Conservation (phyloP, 345 rosid genomes). For the Streptanthus diversifolius region DNA sequence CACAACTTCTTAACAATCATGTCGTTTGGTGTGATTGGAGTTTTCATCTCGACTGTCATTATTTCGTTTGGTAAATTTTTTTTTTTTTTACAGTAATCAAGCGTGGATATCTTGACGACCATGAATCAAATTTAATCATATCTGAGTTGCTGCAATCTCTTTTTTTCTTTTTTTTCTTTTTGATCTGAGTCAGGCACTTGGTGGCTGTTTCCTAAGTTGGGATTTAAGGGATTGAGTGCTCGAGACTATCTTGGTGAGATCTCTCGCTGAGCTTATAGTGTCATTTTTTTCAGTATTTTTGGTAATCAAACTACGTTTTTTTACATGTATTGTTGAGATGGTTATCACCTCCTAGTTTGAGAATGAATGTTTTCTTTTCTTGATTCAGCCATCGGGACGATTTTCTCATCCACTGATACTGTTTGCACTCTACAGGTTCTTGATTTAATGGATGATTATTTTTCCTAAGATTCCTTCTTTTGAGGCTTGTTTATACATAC, state of each 20-base stretch:
- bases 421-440: conserved; percentile 91
- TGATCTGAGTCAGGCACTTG: conserved; percentile 57
- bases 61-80: conserved; percentile 55
- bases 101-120: not conserved
- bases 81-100: not conserved
- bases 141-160: not conserved
- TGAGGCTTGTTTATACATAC: not conserved
- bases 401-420: conserved; percentile 88
- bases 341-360: not conserved
- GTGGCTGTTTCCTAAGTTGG: conserved; percentile 70
- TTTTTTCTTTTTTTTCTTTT: conserved; percentile 9
- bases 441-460: not conserved
- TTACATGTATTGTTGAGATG: not conserved
- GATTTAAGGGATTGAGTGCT: conserved; percentile 51
- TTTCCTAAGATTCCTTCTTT: not conserved
- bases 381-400: conserved; percentile 77
- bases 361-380: conserved; percentile 16
- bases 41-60: conserved; percentile 60
- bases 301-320: not conserved
- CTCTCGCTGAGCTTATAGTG: not conserved
- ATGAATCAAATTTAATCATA: not conserved
- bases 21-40: conserved; percentile 77
- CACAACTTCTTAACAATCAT: conserved; percentile 76
- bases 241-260: conserved; percentile 71
- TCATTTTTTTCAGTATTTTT: not conserved